Evolutionary conservation across 2,329 filamentous ascomycete species (phyloP), one percentile per base, ranked within the genome.

Genomic region (Mycocentrospora acerina): DNA sequence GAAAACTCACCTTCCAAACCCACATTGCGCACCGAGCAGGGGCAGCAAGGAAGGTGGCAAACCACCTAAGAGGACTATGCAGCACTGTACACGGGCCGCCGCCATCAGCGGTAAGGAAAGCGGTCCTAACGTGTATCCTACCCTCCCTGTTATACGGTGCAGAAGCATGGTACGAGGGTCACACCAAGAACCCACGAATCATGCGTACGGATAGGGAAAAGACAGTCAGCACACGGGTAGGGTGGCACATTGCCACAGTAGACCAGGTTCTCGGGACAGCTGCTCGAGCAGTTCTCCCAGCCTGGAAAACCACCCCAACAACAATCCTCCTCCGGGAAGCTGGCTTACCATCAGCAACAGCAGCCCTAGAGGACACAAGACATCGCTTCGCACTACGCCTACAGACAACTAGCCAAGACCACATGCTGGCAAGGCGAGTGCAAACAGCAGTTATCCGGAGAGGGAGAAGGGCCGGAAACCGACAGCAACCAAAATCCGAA

Each of bases 111-210:
- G 30, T 44, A 12, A 29, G 37, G 31, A 44, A 40, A 19, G 42
- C 42, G 5, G 28, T 29, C 28, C 40, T 28, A 19, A 29, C 42
- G 26, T 45, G 34, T 12, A n/a, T 44, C 22, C 14, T 25, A 7
- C 41, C 37, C 4, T 37, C 18, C 1, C 36, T 44, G 3, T 33
- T 45, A 2, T 41, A 45, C 17, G 24, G 42, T 5, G 19, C 34
- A 4, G 37, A 45, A 26, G 14, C 16, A 9, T 44, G 28, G 42
- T 44, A 34, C 15, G 17, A 18, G 24, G 42, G 37, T 22, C 29
- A 9, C 19, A 31, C 36, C 19, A 38, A 35, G 13, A 9, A 14
- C 13, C 25, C 18, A 29, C 6, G 18, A 15, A 24, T 14, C 12
- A 12, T 31, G 11, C 28, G 25, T 6, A 12, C 15, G 10, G 32